Conservation (phyloP, 192 early-diverging fungal species). For the Backusella circina region DNA sequence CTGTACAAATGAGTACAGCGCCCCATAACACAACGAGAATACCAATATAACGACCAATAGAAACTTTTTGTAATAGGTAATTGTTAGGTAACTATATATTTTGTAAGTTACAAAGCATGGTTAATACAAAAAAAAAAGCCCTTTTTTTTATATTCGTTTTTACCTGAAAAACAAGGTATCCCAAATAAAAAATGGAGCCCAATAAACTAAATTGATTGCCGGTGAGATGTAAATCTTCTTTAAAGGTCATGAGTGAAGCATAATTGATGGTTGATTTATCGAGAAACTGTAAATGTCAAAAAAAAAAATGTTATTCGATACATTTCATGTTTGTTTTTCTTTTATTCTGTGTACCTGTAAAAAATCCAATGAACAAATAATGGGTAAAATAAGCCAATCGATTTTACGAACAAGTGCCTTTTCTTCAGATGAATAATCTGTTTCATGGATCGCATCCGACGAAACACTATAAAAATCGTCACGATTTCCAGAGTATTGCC, state of each 20-base stretch:
- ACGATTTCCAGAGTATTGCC: conserved; percentile 7
- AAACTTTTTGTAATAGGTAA: conserved; percentile 21
- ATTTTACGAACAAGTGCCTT: conserved; percentile 24
- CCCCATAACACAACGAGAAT: conserved; percentile 24
- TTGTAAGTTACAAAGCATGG: background rate
- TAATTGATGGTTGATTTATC: conserved; percentile 26
- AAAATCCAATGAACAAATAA: conserved; percentile 26
- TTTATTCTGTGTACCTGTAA: conserved; percentile 18
- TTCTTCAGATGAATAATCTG: conserved; percentile 7
- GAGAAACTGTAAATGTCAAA: conserved; percentile 14
- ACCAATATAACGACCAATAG: conserved; percentile 12
- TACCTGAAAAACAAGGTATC: conserved; percentile 19
- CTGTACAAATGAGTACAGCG: conserved; percentile 7
- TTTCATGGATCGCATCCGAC: background rate
- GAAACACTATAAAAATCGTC: background rate
- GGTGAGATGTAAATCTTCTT: conserved; percentile 7
- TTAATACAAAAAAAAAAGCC: background rate
- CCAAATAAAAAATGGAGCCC: conserved; percentile 33
- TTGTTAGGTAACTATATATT: conserved; percentile 26
- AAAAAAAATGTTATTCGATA: background rate
- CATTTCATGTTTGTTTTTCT: background rate
- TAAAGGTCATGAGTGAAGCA: conserved; percentile 12
- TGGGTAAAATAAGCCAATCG: conserved; percentile 21
- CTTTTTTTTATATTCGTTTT: background rate
- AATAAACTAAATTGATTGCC: conserved; percentile 12